Evolutionary conservation across 106 monocot species (phyloP).

Genomic region (Dendrobium officinale): DNA sequence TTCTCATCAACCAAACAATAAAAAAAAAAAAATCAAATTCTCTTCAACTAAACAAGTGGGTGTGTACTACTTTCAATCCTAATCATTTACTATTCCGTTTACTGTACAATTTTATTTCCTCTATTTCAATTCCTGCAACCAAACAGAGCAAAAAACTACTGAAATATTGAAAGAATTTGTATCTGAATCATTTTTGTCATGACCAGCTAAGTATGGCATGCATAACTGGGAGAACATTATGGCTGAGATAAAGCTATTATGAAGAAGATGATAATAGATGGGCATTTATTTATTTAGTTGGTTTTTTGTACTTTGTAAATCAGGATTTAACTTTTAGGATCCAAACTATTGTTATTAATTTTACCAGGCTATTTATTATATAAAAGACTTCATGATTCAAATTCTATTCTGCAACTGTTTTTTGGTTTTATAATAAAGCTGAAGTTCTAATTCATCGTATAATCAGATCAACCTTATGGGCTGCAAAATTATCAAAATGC

Average conservation of each 20-base stretch:
- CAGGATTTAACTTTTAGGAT: neutral
- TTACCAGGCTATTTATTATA: neutral
- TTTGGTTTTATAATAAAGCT: neutral
- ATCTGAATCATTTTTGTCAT: neutral
- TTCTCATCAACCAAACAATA: too few species aligned
- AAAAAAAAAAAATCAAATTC: too few species aligned
- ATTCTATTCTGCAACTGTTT: neutral
- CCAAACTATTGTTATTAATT: neutral
- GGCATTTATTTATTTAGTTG: neutral
- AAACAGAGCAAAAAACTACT: neutral
- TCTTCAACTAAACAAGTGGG: too few species aligned
- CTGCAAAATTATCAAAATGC: slow-evolving; percentile 32
- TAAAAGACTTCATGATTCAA: neutral
- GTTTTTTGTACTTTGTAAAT: neutral
- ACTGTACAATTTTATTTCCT: neutral
- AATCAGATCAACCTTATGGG: slow-evolving; percentile 16
- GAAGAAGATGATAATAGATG: neutral
- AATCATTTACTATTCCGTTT: neutral
- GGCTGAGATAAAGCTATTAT: neutral
- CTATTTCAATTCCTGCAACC: neutral
- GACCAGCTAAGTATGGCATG: too few species aligned
- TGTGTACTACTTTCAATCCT: neutral
- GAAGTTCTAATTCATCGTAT: neutral
- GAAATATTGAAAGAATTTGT: neutral
- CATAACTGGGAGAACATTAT: too few species aligned